phyloP scores from a whole-genome alignment of 345 rosid genomes.

The Pistacia vera region DNA sequence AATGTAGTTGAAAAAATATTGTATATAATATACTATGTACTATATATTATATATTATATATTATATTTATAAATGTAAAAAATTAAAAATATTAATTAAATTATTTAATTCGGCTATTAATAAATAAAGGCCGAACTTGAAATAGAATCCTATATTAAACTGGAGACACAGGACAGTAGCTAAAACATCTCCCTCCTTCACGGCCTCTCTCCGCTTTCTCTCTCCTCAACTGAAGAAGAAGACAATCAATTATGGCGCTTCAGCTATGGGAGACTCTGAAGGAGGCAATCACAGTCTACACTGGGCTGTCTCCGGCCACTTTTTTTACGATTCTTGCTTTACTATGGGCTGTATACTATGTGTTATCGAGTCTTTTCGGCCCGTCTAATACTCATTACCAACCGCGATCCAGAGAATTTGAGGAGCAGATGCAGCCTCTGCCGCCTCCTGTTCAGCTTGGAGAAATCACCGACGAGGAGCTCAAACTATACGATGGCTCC shows the following conservation, averaged over 20 bases:
- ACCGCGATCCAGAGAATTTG: constrained; percentile 43
- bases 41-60: too few relatives aligned
- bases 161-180: background rate
- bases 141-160: too few relatives aligned
- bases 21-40: too few relatives aligned
- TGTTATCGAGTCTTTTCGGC: constrained; percentile 62
- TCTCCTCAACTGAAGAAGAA: background rate
- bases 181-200: background rate
- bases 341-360: constrained; percentile 68
- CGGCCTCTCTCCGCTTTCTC: background rate
- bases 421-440: constrained; percentile 69
- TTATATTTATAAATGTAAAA: too few relatives aligned
- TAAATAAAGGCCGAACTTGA: background rate
- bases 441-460: constrained; percentile 94
- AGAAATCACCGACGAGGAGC: constrained; percentile 82
- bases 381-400: constrained; percentile 46
- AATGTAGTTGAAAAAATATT: background rate
- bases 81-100: too few relatives aligned
- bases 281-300: constrained; percentile 81
- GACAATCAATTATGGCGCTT: constrained; percentile 58
- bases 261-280: constrained; percentile 86
- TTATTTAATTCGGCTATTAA: too few relatives aligned
- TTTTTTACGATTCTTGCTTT: constrained; percentile 81
- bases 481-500: constrained; percentile 77
- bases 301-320: constrained; percentile 81